Percentiles rank a stretch among this genome's conserved stretches.
Conservation (phyloP, 768 basidiomycete genomes). For the Amylocystis lapponica region DNA sequence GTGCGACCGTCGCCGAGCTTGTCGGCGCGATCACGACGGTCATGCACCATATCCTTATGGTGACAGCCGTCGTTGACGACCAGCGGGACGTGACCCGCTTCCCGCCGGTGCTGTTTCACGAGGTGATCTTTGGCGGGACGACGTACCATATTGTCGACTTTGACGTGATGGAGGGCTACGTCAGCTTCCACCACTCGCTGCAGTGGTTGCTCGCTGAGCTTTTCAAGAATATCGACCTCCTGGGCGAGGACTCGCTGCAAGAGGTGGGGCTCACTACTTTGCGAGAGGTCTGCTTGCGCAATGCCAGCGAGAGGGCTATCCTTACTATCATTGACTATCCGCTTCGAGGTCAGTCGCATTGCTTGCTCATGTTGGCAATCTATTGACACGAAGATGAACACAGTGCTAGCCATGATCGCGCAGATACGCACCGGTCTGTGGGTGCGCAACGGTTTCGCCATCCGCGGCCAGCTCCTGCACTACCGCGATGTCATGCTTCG, state of each 20-base stretch:
- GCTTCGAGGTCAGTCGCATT: conserved; percentile 59
- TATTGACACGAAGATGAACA: neutral
- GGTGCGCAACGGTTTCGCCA: conserved; percentile 96
- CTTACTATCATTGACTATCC: conserved; percentile 85
- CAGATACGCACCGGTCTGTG: conserved; percentile 94
- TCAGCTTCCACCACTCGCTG: conserved; percentile 90
- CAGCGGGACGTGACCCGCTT: conserved; percentile 66
- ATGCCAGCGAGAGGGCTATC: conserved; percentile 61
- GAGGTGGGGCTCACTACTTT: conserved; percentile 49
- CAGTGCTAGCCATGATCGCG: conserved; percentile 86
- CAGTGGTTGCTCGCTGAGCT: conserved; percentile 90
- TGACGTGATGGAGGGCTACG: conserved; percentile 74
- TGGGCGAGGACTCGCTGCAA: conserved; percentile 49
- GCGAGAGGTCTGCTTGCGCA: conserved; percentile 54
- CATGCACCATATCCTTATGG: conserved; percentile 64
- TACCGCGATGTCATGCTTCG: conserved; percentile 96
- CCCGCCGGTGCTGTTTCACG: conserved; percentile 54
- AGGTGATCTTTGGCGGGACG: conserved; percentile 56
- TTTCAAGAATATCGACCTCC: conserved; percentile 72
- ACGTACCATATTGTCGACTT: conserved; percentile 66
- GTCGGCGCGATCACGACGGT: conserved; percentile 63
- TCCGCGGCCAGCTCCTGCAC: conserved; percentile 90
- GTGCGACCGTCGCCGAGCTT: conserved; percentile 51
- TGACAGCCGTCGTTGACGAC: conserved; percentile 63
- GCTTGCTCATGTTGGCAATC: neutral